Evolutionary conservation across 2,329 filamentous ascomycete species (phyloP), one percentile per base, ranked within the genome.

Genomic region (Chaetomiaceae sp.): DNA sequence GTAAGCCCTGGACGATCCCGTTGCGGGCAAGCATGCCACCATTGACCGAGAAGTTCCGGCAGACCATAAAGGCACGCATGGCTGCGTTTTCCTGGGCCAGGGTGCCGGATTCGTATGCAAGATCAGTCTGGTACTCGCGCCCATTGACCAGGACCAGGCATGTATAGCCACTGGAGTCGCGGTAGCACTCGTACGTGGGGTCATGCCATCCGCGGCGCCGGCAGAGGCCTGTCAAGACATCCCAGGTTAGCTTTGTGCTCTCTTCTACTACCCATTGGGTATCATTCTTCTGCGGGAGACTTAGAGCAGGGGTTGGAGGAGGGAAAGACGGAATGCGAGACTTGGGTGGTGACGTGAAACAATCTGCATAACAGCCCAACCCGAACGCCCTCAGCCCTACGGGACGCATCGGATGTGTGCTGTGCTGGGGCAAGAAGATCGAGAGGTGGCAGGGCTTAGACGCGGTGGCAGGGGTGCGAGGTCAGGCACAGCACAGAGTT

Each of bases 41-140:
- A 68, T 96, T 96, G 70, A 95, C 89, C 51, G 90, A 95, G 74
- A 96, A 96, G 78, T 96, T 96, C 60, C 90, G 87, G 77, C 92
- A 96, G 62, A 96, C 94, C 83, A 96, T 92, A 73, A 96, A 97
- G 53, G 92, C 92, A 58, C 90, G 87, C 82, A 95, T 95, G 56
- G 92, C 92, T 23, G 92, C 92, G 65, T 92, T 94, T 71, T 97
- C 91, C 67, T 90, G 89, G 42, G 92, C 92, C 60, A 95, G 78
- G 44, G 81, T 76, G 68, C 92, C 88, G 58, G 86, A 88, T 68
- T 88, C 84, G 73, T 94, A 95, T 59, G 86, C 81, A 33, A 87
- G 80, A 69, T 96, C 90, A 38, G 91, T 96, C 69, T 91, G 89
- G 75, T 96, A 97, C 75, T 96, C 90, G 67, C 92, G 87, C 63